A percentile compares a stretch with the other conserved stretches of the same genome.
phyloP scores from a whole-genome alignment of 129 eudicot species.

The Erigeron canadensis region DNA sequence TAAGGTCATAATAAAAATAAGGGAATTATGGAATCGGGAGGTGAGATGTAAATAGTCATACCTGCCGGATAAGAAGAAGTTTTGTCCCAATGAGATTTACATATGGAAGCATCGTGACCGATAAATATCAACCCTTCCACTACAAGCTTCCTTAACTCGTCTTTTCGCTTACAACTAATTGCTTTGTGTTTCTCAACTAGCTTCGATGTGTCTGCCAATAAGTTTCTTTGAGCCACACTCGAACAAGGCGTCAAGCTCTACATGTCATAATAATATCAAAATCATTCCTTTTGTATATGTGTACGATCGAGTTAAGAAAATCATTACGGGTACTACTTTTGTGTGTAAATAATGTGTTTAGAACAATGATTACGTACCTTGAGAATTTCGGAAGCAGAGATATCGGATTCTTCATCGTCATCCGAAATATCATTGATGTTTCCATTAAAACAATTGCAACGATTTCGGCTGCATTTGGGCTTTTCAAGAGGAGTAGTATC shows the following conservation, averaged over 20 bases:
- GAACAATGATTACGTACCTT: slow-evolving; percentile 40
- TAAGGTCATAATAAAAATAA: neutral
- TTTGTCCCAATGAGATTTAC: slow-evolving; percentile 89
- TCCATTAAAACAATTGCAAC: slow-evolving; percentile 85
- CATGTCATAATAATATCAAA: neutral
- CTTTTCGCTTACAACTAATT: slow-evolving; percentile 48
- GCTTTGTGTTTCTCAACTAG: slow-evolving; percentile 60
- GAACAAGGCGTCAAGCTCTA: slow-evolving; percentile 73
- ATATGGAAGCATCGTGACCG: slow-evolving; percentile 71
- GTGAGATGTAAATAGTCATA: slow-evolving; percentile 18
- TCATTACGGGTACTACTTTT: too few relatives aligned
- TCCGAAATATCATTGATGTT: slow-evolving; percentile 71
- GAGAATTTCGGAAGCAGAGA: slow-evolving; percentile 43
- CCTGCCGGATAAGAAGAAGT: slow-evolving; percentile 73
- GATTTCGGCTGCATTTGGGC: slow-evolving; percentile 69
- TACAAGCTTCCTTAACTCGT: slow-evolving; percentile 52
- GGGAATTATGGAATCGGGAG: neutral
- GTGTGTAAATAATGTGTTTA: too few relatives aligned
- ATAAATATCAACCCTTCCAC: slow-evolving; percentile 39
- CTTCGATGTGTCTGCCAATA: slow-evolving; percentile 65
- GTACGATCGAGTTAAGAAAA: too few relatives aligned
- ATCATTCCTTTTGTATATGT: too few relatives aligned
- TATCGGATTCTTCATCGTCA: slow-evolving; percentile 52
- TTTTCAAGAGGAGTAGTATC: slow-evolving; percentile 55
- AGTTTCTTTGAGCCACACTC: slow-evolving; percentile 57